A percentile compares a stretch with the other conserved stretches of the same genome.
phyloP scores from a whole-genome alignment of 495 filamentous ascomycete species.

The Penicillium soppii region DNA sequence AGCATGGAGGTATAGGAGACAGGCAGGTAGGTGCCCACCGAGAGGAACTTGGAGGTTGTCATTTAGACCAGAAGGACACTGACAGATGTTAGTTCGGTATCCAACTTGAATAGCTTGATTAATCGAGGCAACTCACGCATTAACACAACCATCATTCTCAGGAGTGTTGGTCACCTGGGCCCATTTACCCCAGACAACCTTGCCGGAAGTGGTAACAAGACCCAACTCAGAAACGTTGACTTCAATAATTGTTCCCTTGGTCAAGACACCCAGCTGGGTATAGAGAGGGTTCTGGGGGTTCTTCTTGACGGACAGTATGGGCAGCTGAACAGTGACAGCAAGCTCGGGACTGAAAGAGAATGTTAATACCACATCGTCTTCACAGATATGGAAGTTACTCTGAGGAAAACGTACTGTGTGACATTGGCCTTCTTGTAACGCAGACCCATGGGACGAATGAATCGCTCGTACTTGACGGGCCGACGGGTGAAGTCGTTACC shows the following conservation, averaged over 20 bases:
- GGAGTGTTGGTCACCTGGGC: constrained; percentile 71
- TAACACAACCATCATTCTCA: constrained; percentile 79
- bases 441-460: constrained; percentile 76
- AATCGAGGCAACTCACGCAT: constrained; percentile 48
- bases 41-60: constrained; percentile 10
- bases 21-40: constrained; percentile 13
- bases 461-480: constrained; percentile 93
- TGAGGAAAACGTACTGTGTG: constrained; percentile 52
- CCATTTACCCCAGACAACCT: constrained; percentile 89
- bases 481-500: constrained; percentile 88
- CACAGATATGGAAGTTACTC: not conserved
- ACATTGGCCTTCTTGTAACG: constrained; percentile 95
- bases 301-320: constrained; percentile 95
- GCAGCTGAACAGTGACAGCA: constrained; percentile 86
- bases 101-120: not conserved
- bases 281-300: constrained; percentile 95
- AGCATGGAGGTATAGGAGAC: constrained; percentile 28
- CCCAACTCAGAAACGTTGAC: constrained; percentile 95
- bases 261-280: constrained; percentile 91
- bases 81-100: constrained; percentile 3
- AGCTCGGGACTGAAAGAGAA: constrained; percentile 59
- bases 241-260: constrained; percentile 92
- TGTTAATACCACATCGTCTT: constrained; percentile 14
- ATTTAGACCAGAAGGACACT: constrained; percentile 31
- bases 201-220: constrained; percentile 87